Conservation (phyloP, 208 protist genomes). For the Leptomonas seymouri region DNA sequence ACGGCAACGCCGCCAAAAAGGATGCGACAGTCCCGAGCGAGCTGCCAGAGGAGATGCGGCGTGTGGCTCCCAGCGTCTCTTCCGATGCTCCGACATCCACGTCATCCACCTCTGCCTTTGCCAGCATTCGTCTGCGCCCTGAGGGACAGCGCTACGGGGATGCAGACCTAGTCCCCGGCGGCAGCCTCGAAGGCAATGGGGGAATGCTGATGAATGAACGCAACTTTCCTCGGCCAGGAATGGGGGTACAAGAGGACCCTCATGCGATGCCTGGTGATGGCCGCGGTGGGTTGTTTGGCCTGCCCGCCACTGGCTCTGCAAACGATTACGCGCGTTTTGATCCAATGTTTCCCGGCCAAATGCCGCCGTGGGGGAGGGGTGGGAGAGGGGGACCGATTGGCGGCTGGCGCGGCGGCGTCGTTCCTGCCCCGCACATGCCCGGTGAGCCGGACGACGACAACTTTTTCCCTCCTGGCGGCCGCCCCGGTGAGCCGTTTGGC, state of each 20-base stretch:
- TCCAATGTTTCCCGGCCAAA: constrained; percentile 80
- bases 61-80: constrained; percentile 4
- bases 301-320: constrained; percentile 1
- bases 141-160: constrained; percentile 76
- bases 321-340: constrained; percentile 63
- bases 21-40: constrained; percentile 4
- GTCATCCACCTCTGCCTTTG: constrained; percentile 33
- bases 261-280: not conserved
- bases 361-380: constrained; percentile 17
- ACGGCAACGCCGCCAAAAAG: not conserved
- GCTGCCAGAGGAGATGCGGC: constrained; percentile 10
- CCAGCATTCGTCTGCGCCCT: constrained; percentile 43
- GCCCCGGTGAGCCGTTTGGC: constrained; percentile 39
- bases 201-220: constrained; percentile 60
- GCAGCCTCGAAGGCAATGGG: constrained; percentile 34
- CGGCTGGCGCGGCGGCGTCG: constrained; percentile 8
- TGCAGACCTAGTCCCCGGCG: constrained; percentile 67
- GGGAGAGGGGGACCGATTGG: not conserved
- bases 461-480: constrained; percentile 50
- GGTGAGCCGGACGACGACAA: constrained; percentile 84
- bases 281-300: not conserved
- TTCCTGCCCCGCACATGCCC: constrained; percentile 40
- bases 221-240: constrained; percentile 33
- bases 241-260: not conserved
- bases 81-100: constrained; percentile 1